Conservation (phyloP, 495 filamentous ascomycete genomes). For the Peziza echinospora region DNA sequence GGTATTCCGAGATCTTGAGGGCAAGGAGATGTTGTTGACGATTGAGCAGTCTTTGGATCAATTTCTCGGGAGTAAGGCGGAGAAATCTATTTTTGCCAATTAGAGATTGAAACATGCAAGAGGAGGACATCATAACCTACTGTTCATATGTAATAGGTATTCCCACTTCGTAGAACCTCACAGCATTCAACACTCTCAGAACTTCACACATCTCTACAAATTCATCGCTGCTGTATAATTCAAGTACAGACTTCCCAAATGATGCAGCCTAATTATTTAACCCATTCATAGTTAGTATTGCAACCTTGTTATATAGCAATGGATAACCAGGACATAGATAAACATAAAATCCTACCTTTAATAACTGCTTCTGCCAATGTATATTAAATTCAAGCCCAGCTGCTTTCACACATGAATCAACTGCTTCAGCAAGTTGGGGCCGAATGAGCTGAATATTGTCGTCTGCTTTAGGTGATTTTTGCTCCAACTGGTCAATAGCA, state of each 20-base stretch:
- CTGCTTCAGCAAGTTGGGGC: constrained; percentile 65
- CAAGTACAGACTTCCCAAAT: constrained; percentile 89
- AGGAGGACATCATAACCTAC: constrained; percentile 21
- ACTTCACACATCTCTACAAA: constrained; percentile 98
- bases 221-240: constrained; percentile 90
- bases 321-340: too few relatives aligned
- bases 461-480: constrained; percentile 87
- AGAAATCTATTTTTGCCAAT: constrained; percentile 25
- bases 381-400: constrained; percentile 77
- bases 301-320: too few relatives aligned
- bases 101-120: not conserved
- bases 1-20: constrained; percentile 68
- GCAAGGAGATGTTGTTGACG: constrained; percentile 82
- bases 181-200: constrained; percentile 74
- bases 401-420: constrained; percentile 76
- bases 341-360: too few relatives aligned
- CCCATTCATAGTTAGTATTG: too few relatives aligned
- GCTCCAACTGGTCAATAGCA: constrained; percentile 75
- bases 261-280: constrained; percentile 63
- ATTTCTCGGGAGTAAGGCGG: constrained; percentile 65
- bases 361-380: constrained; percentile 82
- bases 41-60: constrained; percentile 67
- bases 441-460: constrained; percentile 91
- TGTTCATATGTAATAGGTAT: constrained; percentile 85
- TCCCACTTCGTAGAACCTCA: constrained; percentile 75